Evolutionary conservation across 2,329 filamentous ascomycete species (phyloP), one percentile per base, ranked within the genome.

Genomic region (Fusarium transvaalense): DNA sequence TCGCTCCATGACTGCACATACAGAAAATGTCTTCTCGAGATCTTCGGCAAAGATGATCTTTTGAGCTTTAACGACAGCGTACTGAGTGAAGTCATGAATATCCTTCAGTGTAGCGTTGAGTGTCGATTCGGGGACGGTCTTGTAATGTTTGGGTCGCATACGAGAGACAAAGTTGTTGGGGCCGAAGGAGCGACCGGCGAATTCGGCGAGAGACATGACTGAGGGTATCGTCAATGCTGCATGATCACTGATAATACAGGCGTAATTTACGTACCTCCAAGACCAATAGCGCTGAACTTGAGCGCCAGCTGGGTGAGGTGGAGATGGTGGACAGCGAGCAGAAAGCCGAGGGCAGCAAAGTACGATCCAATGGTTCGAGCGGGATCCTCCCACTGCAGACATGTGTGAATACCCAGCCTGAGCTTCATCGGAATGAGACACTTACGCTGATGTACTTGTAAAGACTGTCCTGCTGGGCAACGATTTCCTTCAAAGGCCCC

Each of bases 371-470:
- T 38, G 15, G 69, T 72, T n/a, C 64, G 64, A 5, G 46, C 60
- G 12, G 70, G 70, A 17, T 72, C 66, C 46, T 72, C 69, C 70
- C 70, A 72, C 69, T 72, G 6, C 1, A 45, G 1, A 0, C 0
- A 32, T 10, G 1, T 29, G 27, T 56, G 3, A 67, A 46, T 23
- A 43, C 15, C 4, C 8, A 5, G 15, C 17, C 15, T 14, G 0
- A 15, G 0, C 6, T 7, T 9, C 2, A 13, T 3, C 2, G 6
- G 3, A 13, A 7, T 14, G 2, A n/a, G 4, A 13, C 4, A 51
- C 66, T 5, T 61, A 72, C 69, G 5, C 69, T 72, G 56, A 72
- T 68, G 57, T 72, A 72, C 34, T 66, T 72, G 61, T 72, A 72
- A 0, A 72, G 69, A 7, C 70, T 72, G 34, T 72, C 69, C 25